Evolutionary conservation across 345 rosid species (phyloP), one percentile per base, ranked within the genome.

Genomic region (Lumnitzera littorea): DNA sequence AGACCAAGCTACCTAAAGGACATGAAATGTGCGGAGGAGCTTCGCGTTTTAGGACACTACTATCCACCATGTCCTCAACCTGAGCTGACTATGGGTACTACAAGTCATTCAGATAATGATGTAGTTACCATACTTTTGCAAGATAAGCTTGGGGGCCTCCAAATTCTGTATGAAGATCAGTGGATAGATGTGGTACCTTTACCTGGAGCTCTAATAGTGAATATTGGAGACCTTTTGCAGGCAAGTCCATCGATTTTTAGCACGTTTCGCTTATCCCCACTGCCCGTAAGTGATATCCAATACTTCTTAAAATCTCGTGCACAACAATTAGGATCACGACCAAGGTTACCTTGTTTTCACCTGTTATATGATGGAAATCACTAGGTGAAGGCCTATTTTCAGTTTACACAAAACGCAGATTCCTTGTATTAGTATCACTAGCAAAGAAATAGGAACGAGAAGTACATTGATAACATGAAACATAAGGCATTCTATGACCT

Each of bases 11-110:
- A 13, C 15, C 69, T 73, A 17, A 72, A 72, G 65, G 65, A 50
- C 13, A 46, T 69, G 64, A 76, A 25, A 69, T 74, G 46, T 20
- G 52, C 64, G 8, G 66, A 74, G n/a, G 65, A 60, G 43, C 17
- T 73, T 43, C 56, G 17, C 13, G 25, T 74, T 48, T 16, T 72
- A 16, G 60, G 82, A 8, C 80, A 81, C 55, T 78, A 81, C 29
- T 67, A 76, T 62, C 86, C 81, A 13, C 58, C 67, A 0, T 81
- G 83, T 10, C 86, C 83, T n/a, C 61, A 69, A 66, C 78, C 83
- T 46, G 71, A 81, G 48, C 31, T 62, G 51, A 67, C 76, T 15
- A 36, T 74, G 52, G 86, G 71, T 12, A 49, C 74, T 41, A 55
- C 58, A 10, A 62, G 31, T 31, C 83, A 78, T 62, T 27, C 71